phyloP scores from a whole-genome alignment of 805 yeast genomes.

The Sugiyamaella americana region DNA sequence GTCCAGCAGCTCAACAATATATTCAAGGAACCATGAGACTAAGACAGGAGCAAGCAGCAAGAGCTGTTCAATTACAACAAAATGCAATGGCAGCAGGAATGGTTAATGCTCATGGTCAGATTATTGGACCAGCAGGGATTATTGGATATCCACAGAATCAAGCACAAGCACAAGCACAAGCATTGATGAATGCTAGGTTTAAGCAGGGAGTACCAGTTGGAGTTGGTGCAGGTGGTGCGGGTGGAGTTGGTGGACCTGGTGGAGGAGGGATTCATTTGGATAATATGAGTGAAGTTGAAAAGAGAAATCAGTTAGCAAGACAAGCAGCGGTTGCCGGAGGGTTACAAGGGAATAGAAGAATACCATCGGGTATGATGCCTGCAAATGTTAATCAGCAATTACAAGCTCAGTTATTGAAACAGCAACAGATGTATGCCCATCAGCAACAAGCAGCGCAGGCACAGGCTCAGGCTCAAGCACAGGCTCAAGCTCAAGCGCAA shows the following conservation, averaged over 20 bases:
- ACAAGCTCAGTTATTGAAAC: constrained; percentile 22
- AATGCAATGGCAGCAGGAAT: constrained; percentile 12
- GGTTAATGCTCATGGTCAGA: constrained; percentile 18
- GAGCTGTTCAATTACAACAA: constrained; percentile 34
- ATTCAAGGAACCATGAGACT: constrained; percentile 49
- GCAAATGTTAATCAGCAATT: constrained; percentile 15
- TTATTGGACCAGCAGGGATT: constrained; percentile 11
- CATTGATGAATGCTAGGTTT: constrained; percentile 6
- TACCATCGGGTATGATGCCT: constrained; percentile 19
- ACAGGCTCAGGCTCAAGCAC: constrained; percentile 6
- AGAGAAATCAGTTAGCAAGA: constrained; percentile 26
- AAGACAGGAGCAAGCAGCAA: constrained; percentile 38
- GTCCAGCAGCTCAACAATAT: constrained; percentile 59
- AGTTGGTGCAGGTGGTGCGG: constrained; percentile 7
- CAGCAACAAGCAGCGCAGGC: constrained; percentile 28
- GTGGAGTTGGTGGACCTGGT: constrained; percentile 3
- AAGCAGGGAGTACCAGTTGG: constrained; percentile 4
- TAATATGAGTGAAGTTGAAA: constrained; percentile 24
- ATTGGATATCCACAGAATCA: constrained; percentile 8
- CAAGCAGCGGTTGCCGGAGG: constrained; percentile 25
- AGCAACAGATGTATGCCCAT: constrained; percentile 22
- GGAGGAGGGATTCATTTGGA: constrained; percentile 8
- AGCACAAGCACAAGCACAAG: constrained; percentile 12
- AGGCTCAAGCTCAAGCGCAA: background rate
- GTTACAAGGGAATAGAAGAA: constrained; percentile 23